Conservation (phyloP, 768 basidiomycete genomes). For the Suillus weaverae region DNA sequence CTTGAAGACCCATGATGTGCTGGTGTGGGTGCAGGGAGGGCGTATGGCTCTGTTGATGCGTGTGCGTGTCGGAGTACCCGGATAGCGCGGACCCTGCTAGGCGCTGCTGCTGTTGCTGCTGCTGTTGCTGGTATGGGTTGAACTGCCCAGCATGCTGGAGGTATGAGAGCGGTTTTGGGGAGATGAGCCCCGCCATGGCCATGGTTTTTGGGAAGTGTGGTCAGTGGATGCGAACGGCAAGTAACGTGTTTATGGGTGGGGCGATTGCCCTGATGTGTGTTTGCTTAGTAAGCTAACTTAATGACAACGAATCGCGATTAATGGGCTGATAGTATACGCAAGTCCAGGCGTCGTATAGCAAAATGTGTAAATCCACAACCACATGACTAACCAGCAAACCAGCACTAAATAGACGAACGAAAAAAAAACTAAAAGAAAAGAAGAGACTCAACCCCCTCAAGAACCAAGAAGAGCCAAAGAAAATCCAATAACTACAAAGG, state of each 20-base stretch:
- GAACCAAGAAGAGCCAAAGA: not conserved
- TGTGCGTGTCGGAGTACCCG: constrained; percentile 49
- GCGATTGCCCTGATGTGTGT: not conserved
- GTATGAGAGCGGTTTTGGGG: constrained; percentile 62
- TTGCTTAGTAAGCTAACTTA: not conserved
- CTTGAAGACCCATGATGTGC: constrained; percentile 55
- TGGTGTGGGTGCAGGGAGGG: constrained; percentile 59
- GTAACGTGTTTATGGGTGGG: not conserved
- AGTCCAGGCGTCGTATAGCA: constrained; percentile 4
- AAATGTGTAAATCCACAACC: constrained; percentile 3
- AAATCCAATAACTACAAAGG: not conserved
- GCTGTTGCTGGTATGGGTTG: constrained; percentile 57
- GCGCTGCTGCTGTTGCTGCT: constrained; percentile 28
- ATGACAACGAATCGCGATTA: not conserved
- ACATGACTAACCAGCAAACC: not conserved
- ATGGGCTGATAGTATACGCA: not conserved
- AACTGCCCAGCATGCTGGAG: constrained; percentile 62
- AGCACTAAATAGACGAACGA: not conserved
- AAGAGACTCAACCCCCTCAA: not conserved
- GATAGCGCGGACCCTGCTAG: constrained; percentile 27
- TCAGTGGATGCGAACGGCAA: not conserved
- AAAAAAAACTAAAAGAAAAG: not conserved
- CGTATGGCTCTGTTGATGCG: constrained; percentile 26
- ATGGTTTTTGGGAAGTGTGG: constrained; percentile 5
- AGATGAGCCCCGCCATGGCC: constrained; percentile 61